Base-by-base conservation (phyloP, 345 rosid genomes). In the Rhizophora mangle region DNA sequence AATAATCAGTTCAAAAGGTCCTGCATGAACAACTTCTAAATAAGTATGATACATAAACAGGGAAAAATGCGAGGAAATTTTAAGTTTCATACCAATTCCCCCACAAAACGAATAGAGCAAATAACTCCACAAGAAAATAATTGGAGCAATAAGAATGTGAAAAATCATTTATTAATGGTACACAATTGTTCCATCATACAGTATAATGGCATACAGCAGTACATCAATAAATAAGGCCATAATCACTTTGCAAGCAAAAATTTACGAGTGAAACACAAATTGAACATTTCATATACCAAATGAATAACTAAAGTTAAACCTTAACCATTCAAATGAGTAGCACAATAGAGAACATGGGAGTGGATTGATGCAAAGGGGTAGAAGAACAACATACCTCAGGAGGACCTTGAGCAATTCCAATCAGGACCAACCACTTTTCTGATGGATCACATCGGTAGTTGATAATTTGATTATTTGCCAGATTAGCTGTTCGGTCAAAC, bases 341-440 rank as follows among this genome's bases (percentile, higher is more conserved):
- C 29, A 18, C 19, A 39, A 62, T 16, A 54, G 6, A 15, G 37
- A 67, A 34, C 30, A 22, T 4, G n/a, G 21, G 15, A 62, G 32
- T 1, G 27, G 16, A 53, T 11, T n/a, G 0, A 19, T 8, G 36
- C 49, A 13, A 19, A 13, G 18, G 18, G 30, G 24, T 56, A 56
- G 6, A 24, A 56, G 6, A 53, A 24, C 63, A 57, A 62, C 76
- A 32, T 86, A 92, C 99, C 98, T 96, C 99, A 29, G 96, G 86
- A 62, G 97, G 81, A 56, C 99, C 99, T 74, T 98, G 99, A 56
- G 97, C 96, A 77, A 90, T 96, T 76, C 99, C 99, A 82, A 96
- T 83, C 84, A 92, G 81, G 72, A 96, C 97, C 78, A 96, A 76
- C 99, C 99, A 96, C 78, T 96, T 96, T 84, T 90, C 99, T 20